Evolutionary conservation across 140 eudicot genomes (phyloP).

Genomic region (Anethum foeniculum): DNA sequence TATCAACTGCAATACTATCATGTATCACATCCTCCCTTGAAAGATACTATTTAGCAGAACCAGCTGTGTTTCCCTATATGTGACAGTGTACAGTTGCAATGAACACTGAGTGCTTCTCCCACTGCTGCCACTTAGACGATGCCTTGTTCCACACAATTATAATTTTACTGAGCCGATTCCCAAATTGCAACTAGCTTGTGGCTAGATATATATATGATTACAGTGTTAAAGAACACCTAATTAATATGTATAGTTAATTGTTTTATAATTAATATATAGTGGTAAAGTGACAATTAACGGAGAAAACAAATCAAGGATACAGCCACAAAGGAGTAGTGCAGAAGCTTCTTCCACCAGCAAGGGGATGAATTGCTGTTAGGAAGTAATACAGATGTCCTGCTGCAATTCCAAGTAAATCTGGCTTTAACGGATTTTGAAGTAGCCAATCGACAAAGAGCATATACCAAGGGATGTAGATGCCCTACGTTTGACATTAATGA

Average conservation of each 20-base stretch:
- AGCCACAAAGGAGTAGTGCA: slow-evolving; percentile 49
- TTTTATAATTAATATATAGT: no score
- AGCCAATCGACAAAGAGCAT: background rate
- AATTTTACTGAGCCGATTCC: slow-evolving; percentile 41
- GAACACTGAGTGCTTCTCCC: slow-evolving; percentile 6
- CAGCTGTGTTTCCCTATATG: background rate
- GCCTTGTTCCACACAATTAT: slow-evolving; percentile 42
- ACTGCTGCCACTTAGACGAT: slow-evolving; percentile 23
- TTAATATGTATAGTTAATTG: background rate
- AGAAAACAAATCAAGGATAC: slow-evolving; percentile 37
- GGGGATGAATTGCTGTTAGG: no score
- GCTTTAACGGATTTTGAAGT: background rate
- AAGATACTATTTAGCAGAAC: slow-evolving; percentile 7
- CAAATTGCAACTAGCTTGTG: slow-evolving; percentile 45
- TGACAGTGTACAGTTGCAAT: slow-evolving; percentile 5
- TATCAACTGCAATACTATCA: background rate
- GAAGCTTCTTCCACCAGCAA: background rate
- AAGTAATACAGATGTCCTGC: slow-evolving; percentile 39
- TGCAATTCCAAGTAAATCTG: slow-evolving; percentile 40
- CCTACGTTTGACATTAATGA: background rate
- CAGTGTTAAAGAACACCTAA: slow-evolving; percentile 23
- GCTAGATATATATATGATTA: slow-evolving; percentile 17
- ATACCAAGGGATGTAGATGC: no score
- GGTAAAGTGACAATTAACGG: no score
- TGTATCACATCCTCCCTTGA: slow-evolving; percentile 18